phyloP scores from a whole-genome alignment of 148 eudicot genomes.

The Rhododendron ferrugineum region DNA sequence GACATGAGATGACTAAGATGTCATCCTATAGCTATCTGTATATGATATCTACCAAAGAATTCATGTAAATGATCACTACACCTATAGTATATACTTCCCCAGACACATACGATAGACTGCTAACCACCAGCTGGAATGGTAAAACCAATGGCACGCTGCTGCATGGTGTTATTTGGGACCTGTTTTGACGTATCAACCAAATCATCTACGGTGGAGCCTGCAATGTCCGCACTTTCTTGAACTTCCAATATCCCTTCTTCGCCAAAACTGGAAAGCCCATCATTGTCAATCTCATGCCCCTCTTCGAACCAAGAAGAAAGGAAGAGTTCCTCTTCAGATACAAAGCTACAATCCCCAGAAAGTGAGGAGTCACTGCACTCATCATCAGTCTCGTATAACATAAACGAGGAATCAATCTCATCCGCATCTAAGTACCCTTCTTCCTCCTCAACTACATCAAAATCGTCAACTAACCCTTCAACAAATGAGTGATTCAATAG shows the following conservation, averaged over 20 bases:
- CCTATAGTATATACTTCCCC: not conserved
- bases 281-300: slow-evolving; percentile 8
- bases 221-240: slow-evolving; percentile 3
- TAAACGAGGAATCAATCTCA: not conserved
- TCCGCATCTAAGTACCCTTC: not conserved
- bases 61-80: not conserved
- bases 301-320: slow-evolving; percentile 12
- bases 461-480: not conserved
- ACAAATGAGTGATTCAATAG: slow-evolving; percentile 37
- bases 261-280: slow-evolving; percentile 9
- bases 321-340: slow-evolving; percentile 15
- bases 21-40: not conserved
- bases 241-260: slow-evolving; percentile 13
- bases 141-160: slow-evolving; percentile 15
- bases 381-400: slow-evolving; percentile 26
- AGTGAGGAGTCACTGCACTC: slow-evolving; percentile 15
- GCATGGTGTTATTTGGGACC: slow-evolving; percentile 10
- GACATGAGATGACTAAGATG: not conserved
- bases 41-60: slow-evolving; percentile 6
- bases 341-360: slow-evolving; percentile 12
- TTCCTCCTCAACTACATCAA: not conserved
- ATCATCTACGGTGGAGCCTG: slow-evolving; percentile 9
- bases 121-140: slow-evolving; percentile 29
- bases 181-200: not conserved
- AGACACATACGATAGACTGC: not conserved